Percentiles rank a stretch among this genome's conserved stretches.
These are phyloP conservation scores for Kappamyces sp. DNA, from an alignment of 192 early-diverging fungal species.

Conservation along the genomic window DNA sequence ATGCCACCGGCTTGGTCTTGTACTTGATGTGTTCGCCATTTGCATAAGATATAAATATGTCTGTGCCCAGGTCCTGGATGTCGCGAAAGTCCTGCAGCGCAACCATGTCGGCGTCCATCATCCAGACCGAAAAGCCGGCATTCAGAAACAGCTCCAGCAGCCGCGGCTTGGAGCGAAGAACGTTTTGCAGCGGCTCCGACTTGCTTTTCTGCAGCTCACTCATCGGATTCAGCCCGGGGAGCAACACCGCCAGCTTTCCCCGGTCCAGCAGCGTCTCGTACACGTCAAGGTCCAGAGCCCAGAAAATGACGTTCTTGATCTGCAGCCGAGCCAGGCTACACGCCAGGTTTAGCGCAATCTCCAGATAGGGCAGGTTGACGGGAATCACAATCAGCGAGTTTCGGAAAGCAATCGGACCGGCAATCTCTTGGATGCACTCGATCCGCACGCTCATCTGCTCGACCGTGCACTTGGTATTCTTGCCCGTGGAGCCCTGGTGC, in stretches of 20 bases:
- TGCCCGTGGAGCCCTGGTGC: constrained; percentile 7
- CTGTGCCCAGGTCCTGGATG: not conserved
- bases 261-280: constrained; percentile 8
- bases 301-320: constrained; percentile 12
- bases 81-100: constrained; percentile 11
- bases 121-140: constrained; percentile 9
- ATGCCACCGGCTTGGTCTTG: constrained; percentile 1
- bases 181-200: not conserved
- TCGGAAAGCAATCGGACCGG: not conserved
- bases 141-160: constrained; percentile 12
- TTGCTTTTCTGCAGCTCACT: not conserved
- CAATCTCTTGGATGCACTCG: constrained; percentile 18
- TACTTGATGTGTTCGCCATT: constrained; percentile 1
- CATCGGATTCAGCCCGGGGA: constrained; percentile 11
- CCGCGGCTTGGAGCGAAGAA: constrained; percentile 19
- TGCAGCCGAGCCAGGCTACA: constrained; percentile 6
- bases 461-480: not conserved
- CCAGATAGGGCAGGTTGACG: constrained; percentile 4
- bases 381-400: constrained; percentile 15
- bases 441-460: constrained; percentile 3
- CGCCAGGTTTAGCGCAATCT: constrained; percentile 6
- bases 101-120: constrained; percentile 16
- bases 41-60: constrained; percentile 3
- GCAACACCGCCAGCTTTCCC: constrained; percentile 1
- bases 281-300: constrained; percentile 14